These are phyloP conservation scores for Saccharomycopsis phalli DNA, from an alignment of 1,139 yeast genomes.

Conservation along the genomic window DNA sequence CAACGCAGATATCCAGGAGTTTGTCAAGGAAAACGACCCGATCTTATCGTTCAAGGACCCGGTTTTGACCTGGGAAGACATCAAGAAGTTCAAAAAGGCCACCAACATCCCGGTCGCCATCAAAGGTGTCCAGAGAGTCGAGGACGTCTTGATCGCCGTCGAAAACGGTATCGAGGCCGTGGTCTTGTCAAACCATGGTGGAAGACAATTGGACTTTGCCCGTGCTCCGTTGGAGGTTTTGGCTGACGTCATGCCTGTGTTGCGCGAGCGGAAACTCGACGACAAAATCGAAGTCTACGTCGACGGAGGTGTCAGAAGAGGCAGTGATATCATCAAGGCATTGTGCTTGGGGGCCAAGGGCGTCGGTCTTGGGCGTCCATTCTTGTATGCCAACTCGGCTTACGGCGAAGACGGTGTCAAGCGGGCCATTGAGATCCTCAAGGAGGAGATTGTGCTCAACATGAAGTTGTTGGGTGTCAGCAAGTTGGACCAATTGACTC, in stretches of 20 bases:
- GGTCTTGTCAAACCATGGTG: slow-evolving; percentile 51
- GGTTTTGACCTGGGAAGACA: slow-evolving; percentile 28
- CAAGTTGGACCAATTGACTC: slow-evolving; percentile 52
- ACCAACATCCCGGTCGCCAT: slow-evolving; percentile 42
- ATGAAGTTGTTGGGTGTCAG: slow-evolving; percentile 83
- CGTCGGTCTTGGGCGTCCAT: slow-evolving; percentile 31
- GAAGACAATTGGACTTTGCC: slow-evolving; percentile 46
- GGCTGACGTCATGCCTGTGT: slow-evolving; percentile 41
- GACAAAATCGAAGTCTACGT: slow-evolving; percentile 35
- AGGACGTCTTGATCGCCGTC: slow-evolving; percentile 42
- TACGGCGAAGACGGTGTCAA: slow-evolving; percentile 60
- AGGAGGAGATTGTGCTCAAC: slow-evolving; percentile 76
- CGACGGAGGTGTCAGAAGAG: slow-evolving; percentile 33
- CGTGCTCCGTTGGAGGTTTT: slow-evolving; percentile 46
- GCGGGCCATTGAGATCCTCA: slow-evolving; percentile 66
- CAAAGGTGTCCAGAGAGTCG: slow-evolving; percentile 49
- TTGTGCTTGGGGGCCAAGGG: slow-evolving; percentile 30
- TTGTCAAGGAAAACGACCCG: slow-evolving; percentile 3
- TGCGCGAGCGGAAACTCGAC: slow-evolving; percentile 31
- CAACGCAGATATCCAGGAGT: not conserved
- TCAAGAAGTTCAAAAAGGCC: slow-evolving; percentile 31
- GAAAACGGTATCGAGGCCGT: slow-evolving; percentile 45
- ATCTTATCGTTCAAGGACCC: slow-evolving; percentile 22
- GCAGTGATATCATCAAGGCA: slow-evolving; percentile 28
- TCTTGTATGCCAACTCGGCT: slow-evolving; percentile 39